Base-by-base conservation (phyloP, 179 eudicot species). In the Patellifolia procumbens region DNA sequence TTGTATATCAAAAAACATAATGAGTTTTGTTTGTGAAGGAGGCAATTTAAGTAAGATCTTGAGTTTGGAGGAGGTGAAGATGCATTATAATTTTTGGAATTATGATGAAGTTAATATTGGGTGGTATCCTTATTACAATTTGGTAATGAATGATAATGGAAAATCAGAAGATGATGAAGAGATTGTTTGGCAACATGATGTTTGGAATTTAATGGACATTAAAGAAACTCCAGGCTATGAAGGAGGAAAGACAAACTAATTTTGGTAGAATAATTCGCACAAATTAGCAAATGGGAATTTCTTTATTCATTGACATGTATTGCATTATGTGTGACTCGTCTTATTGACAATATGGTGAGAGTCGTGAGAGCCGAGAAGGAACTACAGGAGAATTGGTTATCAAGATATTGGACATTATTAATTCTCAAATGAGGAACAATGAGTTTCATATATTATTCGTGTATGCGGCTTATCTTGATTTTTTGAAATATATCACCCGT, bases 191-290 rank as follows among this genome's bases (percentile, higher is more conserved):
- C 78, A 53, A 7, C n/a, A 35, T 62, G 85, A 83, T 76, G 76
- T 80, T 65, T 83, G 85, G 83, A 70, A 76, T 79, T 76, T 83
- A 80, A 79, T 78, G 85, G 85, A 76, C 15, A 83, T 83, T 68
- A 39, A 67, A 42, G 46, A 73, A 32, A 29, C 60, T 42, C 85
- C 85, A n/a, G 15, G 61, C 8, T 22, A 22, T 51, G 2, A 68
- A 26, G n/a, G 53, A 15, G 34, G 7, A 22, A 56, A 5, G 17
- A 22, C 24, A 9, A 63, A 51, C 16, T 31, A 39, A 39, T 39
- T 1, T 7, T 0, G 43, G 43, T 39, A 39, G 43, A 39, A 39
- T 39, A 39, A 39, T 39, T 5, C 8, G 43, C 8, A 39, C 6
- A 39, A 3, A 9, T 5, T 39, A 39, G 42, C 42, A 3, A 37